Percentiles rank a stretch among this genome's conserved stretches.
Conservation (phyloP, 2,329 filamentous ascomycete genomes). For the Colletotrichum salicis region DNA sequence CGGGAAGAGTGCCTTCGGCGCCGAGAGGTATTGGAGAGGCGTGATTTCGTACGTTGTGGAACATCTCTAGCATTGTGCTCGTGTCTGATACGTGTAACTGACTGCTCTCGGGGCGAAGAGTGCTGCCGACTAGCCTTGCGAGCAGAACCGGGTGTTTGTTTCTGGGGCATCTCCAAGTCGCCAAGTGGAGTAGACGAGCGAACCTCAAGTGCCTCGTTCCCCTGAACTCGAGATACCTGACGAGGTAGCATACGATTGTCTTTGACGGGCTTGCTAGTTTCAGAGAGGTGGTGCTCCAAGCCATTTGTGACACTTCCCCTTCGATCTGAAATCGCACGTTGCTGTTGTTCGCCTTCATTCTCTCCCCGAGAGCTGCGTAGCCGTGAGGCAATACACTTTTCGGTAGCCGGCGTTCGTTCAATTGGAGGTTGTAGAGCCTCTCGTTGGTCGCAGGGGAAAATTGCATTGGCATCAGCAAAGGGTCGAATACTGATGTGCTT, state of each 20-base stretch:
- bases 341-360: background rate
- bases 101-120: background rate
- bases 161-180: constrained; percentile 21
- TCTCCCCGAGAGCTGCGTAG: background rate
- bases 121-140: background rate
- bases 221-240: background rate
- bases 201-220: background rate
- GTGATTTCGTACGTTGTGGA: background rate
- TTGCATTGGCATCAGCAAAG: constrained; percentile 15
- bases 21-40: constrained; percentile 6
- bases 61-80: background rate
- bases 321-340: background rate
- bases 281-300: background rate
- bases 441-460: background rate
- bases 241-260: background rate
- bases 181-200: background rate
- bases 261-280: background rate
- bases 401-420: background rate
- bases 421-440: background rate
- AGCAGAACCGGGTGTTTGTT: background rate
- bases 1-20: background rate
- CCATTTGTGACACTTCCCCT: too few relatives aligned
- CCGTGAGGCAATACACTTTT: background rate
- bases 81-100: background rate
- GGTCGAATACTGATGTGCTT: background rate